phyloP scores from a whole-genome alignment of 1,284 basidiomycete species.

The Hemileia vastatrix region DNA sequence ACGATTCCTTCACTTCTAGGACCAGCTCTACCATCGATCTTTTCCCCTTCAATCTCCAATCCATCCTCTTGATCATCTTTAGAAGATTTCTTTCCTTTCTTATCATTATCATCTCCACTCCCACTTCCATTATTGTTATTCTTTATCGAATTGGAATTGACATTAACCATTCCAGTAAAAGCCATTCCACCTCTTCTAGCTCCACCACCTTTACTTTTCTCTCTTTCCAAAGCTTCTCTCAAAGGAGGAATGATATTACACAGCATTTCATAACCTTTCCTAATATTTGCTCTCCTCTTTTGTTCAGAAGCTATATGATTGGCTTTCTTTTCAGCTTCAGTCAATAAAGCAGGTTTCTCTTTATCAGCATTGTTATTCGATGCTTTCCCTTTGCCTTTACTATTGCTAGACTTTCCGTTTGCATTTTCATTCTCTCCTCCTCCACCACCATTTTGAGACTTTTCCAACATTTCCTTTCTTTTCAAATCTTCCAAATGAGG shows the following conservation, averaged over 20 bases:
- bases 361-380: neutral
- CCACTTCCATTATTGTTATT: conserved; percentile 6
- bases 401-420: no score
- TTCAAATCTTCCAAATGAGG: no score
- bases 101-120: neutral
- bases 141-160: neutral
- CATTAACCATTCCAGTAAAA: conserved; percentile 6
- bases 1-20: conserved; percentile 34
- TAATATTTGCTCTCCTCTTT: conserved; percentile 75
- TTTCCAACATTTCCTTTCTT: no score
- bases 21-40: conserved; percentile 32
- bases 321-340: conserved; percentile 76
- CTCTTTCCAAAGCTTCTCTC: conserved; percentile 47
- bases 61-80: conserved; percentile 1
- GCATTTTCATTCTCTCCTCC: no score
- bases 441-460: no score
- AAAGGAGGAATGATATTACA: conserved; percentile 65
- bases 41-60: conserved; percentile 24
- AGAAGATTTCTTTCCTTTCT: neutral
- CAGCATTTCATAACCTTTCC: conserved; percentile 74
- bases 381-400: no score
- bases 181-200: neutral
- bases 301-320: conserved; percentile 90
- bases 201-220: conserved; percentile 12
- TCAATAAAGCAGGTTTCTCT: no score